phyloP scores from a whole-genome alignment of 164 flowering plant species.

The Liquidambar formosana region DNA sequence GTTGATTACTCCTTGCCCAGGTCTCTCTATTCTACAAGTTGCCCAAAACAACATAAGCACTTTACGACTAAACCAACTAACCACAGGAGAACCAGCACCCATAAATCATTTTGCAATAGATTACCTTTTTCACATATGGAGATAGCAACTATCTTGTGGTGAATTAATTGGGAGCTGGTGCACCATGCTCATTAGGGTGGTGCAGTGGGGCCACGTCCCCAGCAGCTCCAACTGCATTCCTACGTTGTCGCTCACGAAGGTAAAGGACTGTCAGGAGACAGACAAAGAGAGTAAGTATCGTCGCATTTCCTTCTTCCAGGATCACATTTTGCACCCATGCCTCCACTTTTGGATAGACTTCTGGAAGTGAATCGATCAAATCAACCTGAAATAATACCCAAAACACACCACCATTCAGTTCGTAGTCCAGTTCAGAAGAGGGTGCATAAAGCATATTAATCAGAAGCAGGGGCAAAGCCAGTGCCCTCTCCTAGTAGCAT shows the following conservation, averaged over 20 bases:
- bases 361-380: constrained; percentile 86
- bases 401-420: too few species aligned
- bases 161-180: constrained; percentile 22
- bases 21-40: background rate
- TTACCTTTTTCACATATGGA: background rate
- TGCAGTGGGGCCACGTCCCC: constrained; percentile 31
- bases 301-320: constrained; percentile 96
- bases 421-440: too few species aligned
- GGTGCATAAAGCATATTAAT: too few species aligned
- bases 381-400: constrained; percentile 55
- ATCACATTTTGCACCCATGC: constrained; percentile 82
- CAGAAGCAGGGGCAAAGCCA: too few species aligned
- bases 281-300: constrained; percentile 77
- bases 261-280: constrained; percentile 89
- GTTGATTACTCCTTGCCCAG: background rate
- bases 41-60: background rate
- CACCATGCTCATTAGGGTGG: constrained; percentile 32
- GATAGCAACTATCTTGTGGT: background rate
- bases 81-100: background rate
- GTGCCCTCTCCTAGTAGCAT: too few species aligned
- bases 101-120: background rate
- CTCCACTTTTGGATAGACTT: constrained; percentile 70
- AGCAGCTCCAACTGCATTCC: constrained; percentile 51
- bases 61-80: background rate
- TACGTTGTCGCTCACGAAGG: constrained; percentile 86